These are phyloP conservation scores for Solanum chiquidenum DNA, from an alignment of 257 asterid species.

Conservation along the genomic window DNA sequence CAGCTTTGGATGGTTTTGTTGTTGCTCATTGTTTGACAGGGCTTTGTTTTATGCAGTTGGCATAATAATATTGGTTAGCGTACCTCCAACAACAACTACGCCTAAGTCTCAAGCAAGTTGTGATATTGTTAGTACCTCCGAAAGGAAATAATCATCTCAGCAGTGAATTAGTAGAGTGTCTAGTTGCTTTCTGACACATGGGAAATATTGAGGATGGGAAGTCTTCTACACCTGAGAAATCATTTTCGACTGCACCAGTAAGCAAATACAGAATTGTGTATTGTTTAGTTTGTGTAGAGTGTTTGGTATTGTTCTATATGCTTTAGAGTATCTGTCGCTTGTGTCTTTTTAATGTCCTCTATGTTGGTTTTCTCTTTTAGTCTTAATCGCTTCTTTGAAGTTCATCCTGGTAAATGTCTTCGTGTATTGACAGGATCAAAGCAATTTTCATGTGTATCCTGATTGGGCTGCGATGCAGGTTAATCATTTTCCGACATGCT, in stretches of 20 bases:
- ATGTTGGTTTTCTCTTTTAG: neutral
- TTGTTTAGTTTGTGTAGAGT: neutral
- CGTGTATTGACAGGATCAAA: slow-evolving; percentile 59
- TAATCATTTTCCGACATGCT: neutral
- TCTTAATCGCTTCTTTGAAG: neutral
- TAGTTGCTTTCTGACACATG: slow-evolving; percentile 24
- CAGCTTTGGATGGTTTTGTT: neutral
- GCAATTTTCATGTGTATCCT: slow-evolving; percentile 56
- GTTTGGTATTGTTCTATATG: neutral
- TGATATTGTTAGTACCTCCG: neutral
- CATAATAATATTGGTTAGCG: neutral
- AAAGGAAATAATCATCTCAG: neutral
- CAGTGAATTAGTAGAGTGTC: neutral
- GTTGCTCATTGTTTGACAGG: neutral
- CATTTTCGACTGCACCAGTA: slow-evolving; percentile 47
- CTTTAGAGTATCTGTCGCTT: neutral
- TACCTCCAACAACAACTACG: neutral
- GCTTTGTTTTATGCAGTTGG: neutral
- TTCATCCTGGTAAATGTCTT: neutral
- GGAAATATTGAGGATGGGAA: slow-evolving; percentile 66
- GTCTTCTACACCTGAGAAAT: slow-evolving; percentile 46
- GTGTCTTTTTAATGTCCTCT: neutral
- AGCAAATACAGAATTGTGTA: slow-evolving; percentile 5
- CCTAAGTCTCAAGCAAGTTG: neutral
- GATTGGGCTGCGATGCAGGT: slow-evolving; percentile 99